Evolutionary conservation across 495 filamentous ascomycete genomes (phyloP).

Genomic region (Polyplosphaeria fusca): DNA sequence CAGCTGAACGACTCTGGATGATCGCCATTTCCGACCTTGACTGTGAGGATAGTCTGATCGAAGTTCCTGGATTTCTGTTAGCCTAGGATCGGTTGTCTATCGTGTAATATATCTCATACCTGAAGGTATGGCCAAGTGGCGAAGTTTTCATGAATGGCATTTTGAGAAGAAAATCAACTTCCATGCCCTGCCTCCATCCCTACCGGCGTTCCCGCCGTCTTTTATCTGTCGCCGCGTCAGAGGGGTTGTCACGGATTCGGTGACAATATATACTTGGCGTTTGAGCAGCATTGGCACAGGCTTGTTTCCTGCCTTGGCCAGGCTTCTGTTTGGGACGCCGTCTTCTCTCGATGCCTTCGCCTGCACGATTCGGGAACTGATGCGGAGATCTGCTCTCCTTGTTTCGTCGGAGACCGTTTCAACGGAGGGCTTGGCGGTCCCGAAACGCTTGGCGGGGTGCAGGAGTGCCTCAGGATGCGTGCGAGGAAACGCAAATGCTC

Average conservation of each 20-base stretch:
- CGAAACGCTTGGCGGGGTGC: not conserved
- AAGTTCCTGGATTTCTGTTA: conserved; percentile 11
- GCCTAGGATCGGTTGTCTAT: not conserved
- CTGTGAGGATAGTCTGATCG: conserved; percentile 22
- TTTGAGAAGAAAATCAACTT: not conserved
- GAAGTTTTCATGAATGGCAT: not conserved
- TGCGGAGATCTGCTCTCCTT: not conserved
- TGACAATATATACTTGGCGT: not conserved
- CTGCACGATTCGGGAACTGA: not conserved
- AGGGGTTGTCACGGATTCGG: not conserved
- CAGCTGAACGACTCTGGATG: conserved; percentile 23
- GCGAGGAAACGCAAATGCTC: too few relatives aligned
- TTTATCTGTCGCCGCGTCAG: not conserved
- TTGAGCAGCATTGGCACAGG: not conserved
- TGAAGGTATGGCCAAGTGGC: not conserved
- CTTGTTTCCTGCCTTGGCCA: not conserved
- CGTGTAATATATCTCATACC: not conserved
- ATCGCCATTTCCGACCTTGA: conserved; percentile 23
- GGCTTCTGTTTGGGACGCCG: too few relatives aligned
- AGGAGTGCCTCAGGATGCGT: not conserved
- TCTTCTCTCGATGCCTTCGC: too few relatives aligned
- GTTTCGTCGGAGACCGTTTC: too few relatives aligned
- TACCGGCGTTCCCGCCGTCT: not conserved
- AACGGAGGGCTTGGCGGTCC: not conserved
- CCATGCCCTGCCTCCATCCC: not conserved